phyloP scores from a whole-genome alignment of 345 rosid species.

The Conringia planisiliqua region DNA sequence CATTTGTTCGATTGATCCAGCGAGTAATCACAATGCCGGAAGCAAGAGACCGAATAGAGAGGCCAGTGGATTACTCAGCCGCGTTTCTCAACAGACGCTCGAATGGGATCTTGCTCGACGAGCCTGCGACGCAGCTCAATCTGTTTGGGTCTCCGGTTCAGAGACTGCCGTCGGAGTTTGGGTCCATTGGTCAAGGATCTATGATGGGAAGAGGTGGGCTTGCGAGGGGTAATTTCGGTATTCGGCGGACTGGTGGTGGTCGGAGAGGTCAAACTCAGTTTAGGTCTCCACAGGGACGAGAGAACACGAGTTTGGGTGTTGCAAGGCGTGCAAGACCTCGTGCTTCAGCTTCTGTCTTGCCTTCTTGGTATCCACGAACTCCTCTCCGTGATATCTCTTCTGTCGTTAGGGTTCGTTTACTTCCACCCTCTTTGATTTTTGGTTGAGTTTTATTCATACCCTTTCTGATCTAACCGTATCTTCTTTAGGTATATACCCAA shows the following conservation, averaged over 20 bases:
- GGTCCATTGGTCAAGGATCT: constrained; percentile 1
- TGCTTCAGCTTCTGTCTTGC: constrained; percentile 42
- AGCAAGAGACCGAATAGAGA: constrained; percentile 63
- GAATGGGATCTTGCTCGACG: constrained; percentile 41
- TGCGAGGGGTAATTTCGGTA: constrained; percentile 33
- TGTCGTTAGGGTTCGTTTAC: constrained; percentile 48
- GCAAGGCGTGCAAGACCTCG: constrained; percentile 47
- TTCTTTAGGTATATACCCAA: background rate
- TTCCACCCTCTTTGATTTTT: background rate
- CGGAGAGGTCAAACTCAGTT: constrained; percentile 32
- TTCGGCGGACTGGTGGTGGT: constrained; percentile 25
- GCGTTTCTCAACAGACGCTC: constrained; percentile 47
- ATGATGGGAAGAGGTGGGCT: constrained; percentile 25
- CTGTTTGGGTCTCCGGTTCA: constrained; percentile 41
- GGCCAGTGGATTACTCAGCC: constrained; percentile 51
- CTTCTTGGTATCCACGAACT: constrained; percentile 85
- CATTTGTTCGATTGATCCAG: background rate
- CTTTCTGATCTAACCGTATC: too few species aligned
- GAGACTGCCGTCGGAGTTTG: constrained; percentile 18
- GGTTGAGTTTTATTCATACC: too few species aligned
- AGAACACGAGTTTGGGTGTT: constrained; percentile 39
- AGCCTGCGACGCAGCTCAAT: constrained; percentile 10
- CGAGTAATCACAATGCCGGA: constrained; percentile 45
- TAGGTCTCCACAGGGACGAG: constrained; percentile 41
- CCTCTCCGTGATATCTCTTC: constrained; percentile 71